Evolutionary conservation across 176 grass and related monocot species (phyloP), one percentile per base, ranked within the genome.

Genomic region (Lolium rigidum): DNA sequence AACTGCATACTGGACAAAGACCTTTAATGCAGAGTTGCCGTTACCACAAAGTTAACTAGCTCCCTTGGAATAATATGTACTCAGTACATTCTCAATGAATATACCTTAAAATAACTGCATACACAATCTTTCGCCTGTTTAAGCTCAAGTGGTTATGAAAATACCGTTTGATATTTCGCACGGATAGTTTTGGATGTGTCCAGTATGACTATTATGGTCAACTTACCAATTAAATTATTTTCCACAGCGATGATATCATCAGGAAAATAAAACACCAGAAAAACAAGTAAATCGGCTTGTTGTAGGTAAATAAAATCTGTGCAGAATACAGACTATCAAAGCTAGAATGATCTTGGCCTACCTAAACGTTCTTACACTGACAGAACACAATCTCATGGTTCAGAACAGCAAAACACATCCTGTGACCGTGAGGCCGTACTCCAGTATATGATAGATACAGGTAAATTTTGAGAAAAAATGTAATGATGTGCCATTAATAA

Each of bases 81-180:
- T n/a, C n/a, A n/a, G n/a, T n/a, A n/a, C n/a, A 52, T 75, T 21
- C 43, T 65, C 22, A 73, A 20, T 56, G 7, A 43, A 76, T 28
- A n/a, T 55, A 76, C 59, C 18, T n/a, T 22, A 66, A 70, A 76
- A 51, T 7, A 80, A 68, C 26, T 87, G 31, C n/a, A n/a, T n/a
- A n/a, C n/a, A n/a, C 31, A 56, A 43, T n/a, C 54, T 87, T 6
- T 82, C 4, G 4, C 75, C 43, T 41, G 41, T 58, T 47, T 37
- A 60, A 88, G 18, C 51, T 63, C 26, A 79, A 10, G 55, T 74
- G 25, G 39, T 35, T 13, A 75, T 46, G 81, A 74, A 75, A 2
- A 31, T 0, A 16, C 8, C 9, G 4, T 17, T 31, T 60, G 18
- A 58, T 46, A 8, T 66, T 20, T 54, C 65, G 44, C 25, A 64